Evolutionary conservation across 352 stramenopile genomes (phyloP).

Genomic region (Phytopythium boreale): DNA sequence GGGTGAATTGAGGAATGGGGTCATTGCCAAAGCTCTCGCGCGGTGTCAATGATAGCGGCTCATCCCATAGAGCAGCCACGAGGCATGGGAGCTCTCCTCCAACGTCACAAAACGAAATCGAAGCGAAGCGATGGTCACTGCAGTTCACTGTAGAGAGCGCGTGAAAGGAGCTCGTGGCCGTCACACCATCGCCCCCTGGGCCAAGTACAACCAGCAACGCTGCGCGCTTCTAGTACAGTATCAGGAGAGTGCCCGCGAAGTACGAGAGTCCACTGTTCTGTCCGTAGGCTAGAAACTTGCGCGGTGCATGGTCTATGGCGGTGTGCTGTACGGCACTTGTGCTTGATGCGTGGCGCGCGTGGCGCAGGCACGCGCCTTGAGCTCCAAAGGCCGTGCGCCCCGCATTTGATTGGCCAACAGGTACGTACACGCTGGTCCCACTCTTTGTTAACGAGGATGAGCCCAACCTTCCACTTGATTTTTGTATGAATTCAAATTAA

Average conservation of each 20-base stretch:
- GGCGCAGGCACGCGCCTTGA: constrained; percentile 3
- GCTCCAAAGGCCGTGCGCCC: background rate
- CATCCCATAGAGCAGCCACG: background rate
- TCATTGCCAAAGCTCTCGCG: background rate
- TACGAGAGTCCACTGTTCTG: background rate
- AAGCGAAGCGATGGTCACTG: too few species aligned
- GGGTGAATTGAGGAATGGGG: constrained; percentile 8
- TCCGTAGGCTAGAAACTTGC: background rate
- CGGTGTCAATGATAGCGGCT: background rate
- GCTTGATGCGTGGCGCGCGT: background rate
- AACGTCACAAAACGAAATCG: too few species aligned
- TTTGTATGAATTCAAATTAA: background rate
- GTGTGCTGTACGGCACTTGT: background rate
- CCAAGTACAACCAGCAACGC: too few species aligned
- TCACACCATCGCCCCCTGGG: too few species aligned
- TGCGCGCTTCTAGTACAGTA: too few species aligned
- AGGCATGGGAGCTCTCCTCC: background rate
- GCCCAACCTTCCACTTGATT: background rate
- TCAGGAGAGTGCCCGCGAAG: too few species aligned
- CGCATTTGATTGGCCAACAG: background rate
- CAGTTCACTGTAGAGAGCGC: too few species aligned
- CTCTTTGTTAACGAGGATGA: background rate
- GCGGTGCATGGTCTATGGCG: background rate
- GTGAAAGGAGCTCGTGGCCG: too few species aligned
- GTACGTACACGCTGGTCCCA: background rate